Conservation (phyloP, 495 filamentous ascomycete species). For the Lophiotrema nucula region DNA sequence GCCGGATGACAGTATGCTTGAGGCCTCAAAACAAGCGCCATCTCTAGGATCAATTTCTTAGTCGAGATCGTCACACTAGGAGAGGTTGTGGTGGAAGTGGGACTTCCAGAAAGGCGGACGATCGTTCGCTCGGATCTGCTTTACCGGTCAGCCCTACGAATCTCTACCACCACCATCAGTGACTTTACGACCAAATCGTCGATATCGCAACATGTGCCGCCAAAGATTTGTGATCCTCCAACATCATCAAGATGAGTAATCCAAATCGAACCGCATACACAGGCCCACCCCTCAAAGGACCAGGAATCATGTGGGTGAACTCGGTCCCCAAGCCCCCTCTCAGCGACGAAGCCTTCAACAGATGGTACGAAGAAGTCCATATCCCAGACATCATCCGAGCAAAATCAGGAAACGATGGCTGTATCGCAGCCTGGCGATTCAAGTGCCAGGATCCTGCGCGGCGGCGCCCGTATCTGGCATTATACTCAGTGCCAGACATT, state of each 20-base stretch:
- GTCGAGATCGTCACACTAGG: too few relatives aligned
- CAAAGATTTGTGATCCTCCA: too few relatives aligned
- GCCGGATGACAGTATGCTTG: too few relatives aligned
- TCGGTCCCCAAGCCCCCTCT: conserved; percentile 27
- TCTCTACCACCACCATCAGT: too few relatives aligned
- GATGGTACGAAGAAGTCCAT: conserved; percentile 37
- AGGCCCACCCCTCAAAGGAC: conserved; percentile 17
- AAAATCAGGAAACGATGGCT: conserved; percentile 15
- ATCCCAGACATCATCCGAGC: conserved; percentile 30
- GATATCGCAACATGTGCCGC: too few relatives aligned
- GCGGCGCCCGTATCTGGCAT: conserved; percentile 29
- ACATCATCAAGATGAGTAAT: conserved; percentile 10
- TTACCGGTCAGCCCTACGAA: too few relatives aligned
- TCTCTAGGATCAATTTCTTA: too few relatives aligned
- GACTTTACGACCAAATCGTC: too few relatives aligned
- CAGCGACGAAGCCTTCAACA: conserved; percentile 14
- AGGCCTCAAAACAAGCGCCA: too few relatives aligned
- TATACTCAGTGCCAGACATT: conserved; percentile 30
- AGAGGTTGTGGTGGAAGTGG: too few relatives aligned
- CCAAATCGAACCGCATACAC: conserved; percentile 11
- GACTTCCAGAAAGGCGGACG: too few relatives aligned
- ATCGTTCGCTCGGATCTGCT: too few relatives aligned
- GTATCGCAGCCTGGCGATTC: conserved; percentile 30
- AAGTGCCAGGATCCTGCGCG: conserved; percentile 11
- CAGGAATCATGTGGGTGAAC: conserved; percentile 33